A percentile compares a stretch with the other conserved stretches of the same genome.
These are phyloP conservation scores for Talaromyces pinophilus DNA, from an alignment of 2,329 filamentous ascomycete species.

Conservation along the genomic window DNA sequence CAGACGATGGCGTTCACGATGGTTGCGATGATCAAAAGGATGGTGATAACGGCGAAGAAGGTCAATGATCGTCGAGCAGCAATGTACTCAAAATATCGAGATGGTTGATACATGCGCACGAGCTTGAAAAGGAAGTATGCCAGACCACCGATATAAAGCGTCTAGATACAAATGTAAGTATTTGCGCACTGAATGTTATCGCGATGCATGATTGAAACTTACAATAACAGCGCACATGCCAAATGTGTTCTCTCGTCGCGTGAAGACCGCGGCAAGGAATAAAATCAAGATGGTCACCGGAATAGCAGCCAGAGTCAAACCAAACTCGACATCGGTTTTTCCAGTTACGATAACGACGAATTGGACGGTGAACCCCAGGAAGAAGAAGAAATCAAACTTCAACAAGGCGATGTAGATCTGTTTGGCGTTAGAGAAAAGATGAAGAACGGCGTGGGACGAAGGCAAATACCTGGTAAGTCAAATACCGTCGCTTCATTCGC, in stretches of 20 bases:
- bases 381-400: slow-evolving; percentile 99
- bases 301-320: slow-evolving; percentile 83
- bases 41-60: slow-evolving; percentile 90
- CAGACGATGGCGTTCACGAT: slow-evolving; percentile 85
- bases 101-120: slow-evolving; percentile 82
- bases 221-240: slow-evolving; percentile 78
- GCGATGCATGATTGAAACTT: slow-evolving; percentile 32
- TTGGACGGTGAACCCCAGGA: slow-evolving; percentile 96
- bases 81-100: slow-evolving; percentile 62
- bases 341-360: slow-evolving; percentile 89
- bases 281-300: slow-evolving; percentile 89
- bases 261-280: slow-evolving; percentile 79
- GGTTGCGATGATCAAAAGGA: slow-evolving; percentile 82
- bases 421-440: slow-evolving; percentile 25
- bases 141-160: slow-evolving; percentile 83
- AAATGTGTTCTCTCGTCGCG: slow-evolving; percentile 74
- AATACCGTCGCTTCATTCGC: slow-evolving; percentile 92
- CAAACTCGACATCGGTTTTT: slow-evolving; percentile 71
- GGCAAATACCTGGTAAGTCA: slow-evolving; percentile 83
- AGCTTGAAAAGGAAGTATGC: slow-evolving; percentile 99
- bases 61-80: slow-evolving; percentile 84
- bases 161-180: slow-evolving; percentile 34
- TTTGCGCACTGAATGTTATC: background rate
- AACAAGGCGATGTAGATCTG: slow-evolving; percentile 96
- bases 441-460: slow-evolving; percentile 40